Conservation (phyloP, 129 eudicot genomes). For the Flaveria brownii region DNA sequence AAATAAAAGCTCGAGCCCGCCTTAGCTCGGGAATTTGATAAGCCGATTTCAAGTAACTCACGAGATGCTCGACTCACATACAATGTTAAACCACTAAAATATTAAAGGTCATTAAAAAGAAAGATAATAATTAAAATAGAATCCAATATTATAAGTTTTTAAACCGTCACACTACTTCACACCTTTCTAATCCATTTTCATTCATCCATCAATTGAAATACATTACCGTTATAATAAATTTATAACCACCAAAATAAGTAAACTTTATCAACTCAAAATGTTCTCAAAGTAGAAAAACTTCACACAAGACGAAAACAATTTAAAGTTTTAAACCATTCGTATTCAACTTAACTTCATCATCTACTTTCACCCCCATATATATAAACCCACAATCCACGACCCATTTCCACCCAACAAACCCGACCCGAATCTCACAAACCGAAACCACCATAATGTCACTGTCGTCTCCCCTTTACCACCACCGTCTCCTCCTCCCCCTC, state of each 20-base stretch:
- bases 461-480: not conserved
- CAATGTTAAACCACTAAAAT: too few species aligned
- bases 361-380: not conserved
- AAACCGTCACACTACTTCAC: not conserved
- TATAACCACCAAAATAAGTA: not conserved
- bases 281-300: conserved; percentile 13
- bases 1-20: too few species aligned
- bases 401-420: not conserved
- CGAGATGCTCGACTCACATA: too few species aligned
- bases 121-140: not conserved
- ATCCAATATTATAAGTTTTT: not conserved
- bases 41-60: too few species aligned
- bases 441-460: not conserved
- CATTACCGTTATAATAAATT: too few species aligned
- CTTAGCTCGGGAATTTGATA: too few species aligned
- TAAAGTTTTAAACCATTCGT: not conserved
- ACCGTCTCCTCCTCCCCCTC: conserved; percentile 16
- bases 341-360: conserved; percentile 7
- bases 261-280: not conserved
- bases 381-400: not conserved
- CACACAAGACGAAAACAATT: not conserved
- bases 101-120: not conserved
- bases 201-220: too few species aligned
- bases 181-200: not conserved
- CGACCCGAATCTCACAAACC: not conserved